Base-by-base conservation (phyloP, 345 rosid species). In the Corchorus capsularis region DNA sequence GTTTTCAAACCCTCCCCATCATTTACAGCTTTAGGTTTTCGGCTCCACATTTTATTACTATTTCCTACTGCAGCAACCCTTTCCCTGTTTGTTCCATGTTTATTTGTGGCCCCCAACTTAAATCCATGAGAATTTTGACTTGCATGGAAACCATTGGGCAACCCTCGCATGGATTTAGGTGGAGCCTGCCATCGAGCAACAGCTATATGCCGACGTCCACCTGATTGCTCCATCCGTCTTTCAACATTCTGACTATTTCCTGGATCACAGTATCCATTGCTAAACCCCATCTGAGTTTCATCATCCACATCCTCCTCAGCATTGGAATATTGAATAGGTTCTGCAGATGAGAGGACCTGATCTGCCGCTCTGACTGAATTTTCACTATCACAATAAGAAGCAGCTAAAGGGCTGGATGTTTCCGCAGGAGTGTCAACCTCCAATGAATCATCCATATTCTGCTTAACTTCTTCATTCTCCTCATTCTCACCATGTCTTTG, bases 41-140 rank as follows among this genome's bases (percentile, higher is more conserved):
- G 84, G 84, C 93, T 92, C 98, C 98, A 94, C 32, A 90, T 89
- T 81, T 89, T 90, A 63, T 78, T 84, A 69, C 86, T 85, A 78
- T 75, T 83, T 68, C 73, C 87, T 19, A 79, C 77, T 53, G 85
- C 47, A 41, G 78, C 78, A 65, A 79, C 62, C 83, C 79, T 82
- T 45, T 89, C 90, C 84, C 85, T 85, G 71, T 70, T 82, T 61
- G 63, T 79, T 80, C 87, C 97, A 80, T 87, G 93, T 84, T 83
- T 90, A 70, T 79, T 89, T 78, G 79, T 77, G 77, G 78, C 81
- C 70, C 89, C 86, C 37, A 62, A 80, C 79, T 87, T 94, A 15
- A 84, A 68, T 8, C 84, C 79, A 54, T 82, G 83, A 74, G 83
- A 74, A 80, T 75, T 83, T 66, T 80, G 83, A 80, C 70, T 80